These are phyloP conservation scores for Penicillium verhagenii DNA, from an alignment of 495 filamentous ascomycete genomes.

Conservation along the genomic window DNA sequence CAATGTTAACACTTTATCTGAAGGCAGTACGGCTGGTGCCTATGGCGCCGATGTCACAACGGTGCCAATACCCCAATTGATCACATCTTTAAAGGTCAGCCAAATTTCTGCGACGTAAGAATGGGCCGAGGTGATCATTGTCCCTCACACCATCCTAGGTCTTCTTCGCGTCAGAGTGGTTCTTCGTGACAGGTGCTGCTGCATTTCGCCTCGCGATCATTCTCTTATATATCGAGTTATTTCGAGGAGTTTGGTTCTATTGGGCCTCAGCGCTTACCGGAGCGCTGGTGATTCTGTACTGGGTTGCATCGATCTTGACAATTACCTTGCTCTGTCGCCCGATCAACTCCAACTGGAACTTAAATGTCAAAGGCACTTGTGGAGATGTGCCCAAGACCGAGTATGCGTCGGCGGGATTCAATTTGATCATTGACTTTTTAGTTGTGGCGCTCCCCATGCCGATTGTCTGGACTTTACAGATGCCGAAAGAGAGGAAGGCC, in stretches of 20 bases:
- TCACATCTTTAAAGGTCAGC: background rate
- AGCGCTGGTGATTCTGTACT: conserved; percentile 18
- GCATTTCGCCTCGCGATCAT: conserved; percentile 5
- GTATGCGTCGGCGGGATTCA: conserved; percentile 21
- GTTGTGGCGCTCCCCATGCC: conserved; percentile 19
- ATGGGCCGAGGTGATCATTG: too few relatives aligned
- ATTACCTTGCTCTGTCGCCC: conserved; percentile 21
- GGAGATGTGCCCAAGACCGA: conserved; percentile 12
- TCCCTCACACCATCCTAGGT: too few relatives aligned
- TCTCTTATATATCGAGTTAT: conserved; percentile 1
- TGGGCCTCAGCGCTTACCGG: background rate
- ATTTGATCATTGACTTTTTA: conserved; percentile 17
- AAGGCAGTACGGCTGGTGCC: background rate
- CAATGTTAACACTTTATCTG: background rate
- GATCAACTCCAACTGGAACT: conserved; percentile 22
- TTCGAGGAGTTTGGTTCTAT: background rate
- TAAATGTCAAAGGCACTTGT: conserved; percentile 11
- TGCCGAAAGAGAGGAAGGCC: conserved; percentile 16
- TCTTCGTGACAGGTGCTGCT: conserved; percentile 1
- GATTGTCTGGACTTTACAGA: conserved; percentile 15
- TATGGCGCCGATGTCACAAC: background rate
- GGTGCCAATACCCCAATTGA: background rate
- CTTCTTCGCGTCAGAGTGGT: conserved; percentile 8
- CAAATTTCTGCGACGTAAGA: too few relatives aligned
- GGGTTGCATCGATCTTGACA: conserved; percentile 13